Base-by-base conservation (phyloP, 2,329 filamentous ascomycete genomes). In the Parastagonospora avenae region DNA sequence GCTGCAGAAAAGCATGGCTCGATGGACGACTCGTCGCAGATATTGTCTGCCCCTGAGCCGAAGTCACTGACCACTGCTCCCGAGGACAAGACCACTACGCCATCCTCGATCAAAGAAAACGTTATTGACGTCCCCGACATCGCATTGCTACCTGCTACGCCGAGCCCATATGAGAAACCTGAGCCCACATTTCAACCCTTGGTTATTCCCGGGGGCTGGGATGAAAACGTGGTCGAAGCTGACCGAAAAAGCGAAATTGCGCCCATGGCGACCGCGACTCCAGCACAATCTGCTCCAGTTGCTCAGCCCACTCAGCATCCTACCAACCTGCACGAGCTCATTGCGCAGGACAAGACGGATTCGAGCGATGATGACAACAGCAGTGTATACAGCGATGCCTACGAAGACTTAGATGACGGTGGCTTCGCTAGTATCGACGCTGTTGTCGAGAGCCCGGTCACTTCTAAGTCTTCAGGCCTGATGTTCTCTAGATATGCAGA, bases 341-440 rank as follows among this genome's bases (percentile, higher is more conserved):
- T 45, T 10, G 46, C 30, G 15, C 45, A 54, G 15, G 64, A 64
- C 12, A 60, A 57, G 19, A 5, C 3, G 6, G 62, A 69, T 2
- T 62, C 58, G 4, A 72, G 70, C 11, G 68, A 75, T 56, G 62
- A 76, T 57, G 62, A 76, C 64, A 55, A 70, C 36, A 72, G 67
- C 50, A 87, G 82, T 54, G 80, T 90, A 19, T 92, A 90, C 67
- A 91, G 87, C 57, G 90, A 92, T 71, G 89, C 89, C 1, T 87
- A 87, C 46, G 90, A 92, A 71, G 87, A 91, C 53, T 76, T 88
- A 0, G 84, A 83, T 0, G 86, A 90, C 11, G 65, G 83, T 40
- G 89, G 87, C 0, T 92, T 91, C 63, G 79, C 85, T 64, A 92
- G 88, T 4, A 78, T 92, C 7, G 82, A 92, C 70, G 89, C 89